Evolutionary conservation across 176 grass and related monocot species (phyloP), one percentile per base, ranked within the genome.

Genomic region (Eragrostis nindensis): DNA sequence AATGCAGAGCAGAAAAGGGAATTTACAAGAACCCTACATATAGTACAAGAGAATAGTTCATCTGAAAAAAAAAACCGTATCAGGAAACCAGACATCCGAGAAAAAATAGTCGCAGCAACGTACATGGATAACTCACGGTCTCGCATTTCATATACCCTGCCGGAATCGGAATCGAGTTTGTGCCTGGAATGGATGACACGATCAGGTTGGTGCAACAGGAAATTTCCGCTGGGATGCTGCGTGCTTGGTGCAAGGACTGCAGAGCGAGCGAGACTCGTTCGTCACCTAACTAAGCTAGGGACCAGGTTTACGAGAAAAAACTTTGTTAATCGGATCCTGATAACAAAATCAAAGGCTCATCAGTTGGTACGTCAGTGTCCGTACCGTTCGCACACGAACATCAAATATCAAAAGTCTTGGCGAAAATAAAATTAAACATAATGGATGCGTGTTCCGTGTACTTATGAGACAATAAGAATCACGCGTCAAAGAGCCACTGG

Each of bases 281-380:
- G n/a, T 84, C 62, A 68, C 13, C 87, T 80, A 75, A 40, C 54
- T n/a, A n/a, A n/a, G n/a, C n/a, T 21, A 2, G 76, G 48, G 25
- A 44, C 10, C 43, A 45, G n/a, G 21, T 75, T 66, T 12, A 24
- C 11, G 0, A 9, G 26, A 32, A 47, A n/a, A 17, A 49, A 0
- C 2, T 6, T 68, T 75, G 19, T 27, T 84, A 64, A 80, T 80
- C 39, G 14, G 24, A 75, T 39, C 71, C 19, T 55, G 26, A 47
- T 63, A 10, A 47, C 47, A 71, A 80, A 60, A 49, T 10, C 60
- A 15, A 5, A 74, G 26, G 13, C 30, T 32, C 11, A 4, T 76
- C 66, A 50, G 63, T n/a, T 86, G 21, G 29, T 25, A 75, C n/a
- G 72, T 73, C 87, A 8, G 65, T 42, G 8, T 73, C 77, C 32